Evolutionary conservation across 164 flowering plant species (phyloP).

Genomic region (Umbilicus rupestris): DNA sequence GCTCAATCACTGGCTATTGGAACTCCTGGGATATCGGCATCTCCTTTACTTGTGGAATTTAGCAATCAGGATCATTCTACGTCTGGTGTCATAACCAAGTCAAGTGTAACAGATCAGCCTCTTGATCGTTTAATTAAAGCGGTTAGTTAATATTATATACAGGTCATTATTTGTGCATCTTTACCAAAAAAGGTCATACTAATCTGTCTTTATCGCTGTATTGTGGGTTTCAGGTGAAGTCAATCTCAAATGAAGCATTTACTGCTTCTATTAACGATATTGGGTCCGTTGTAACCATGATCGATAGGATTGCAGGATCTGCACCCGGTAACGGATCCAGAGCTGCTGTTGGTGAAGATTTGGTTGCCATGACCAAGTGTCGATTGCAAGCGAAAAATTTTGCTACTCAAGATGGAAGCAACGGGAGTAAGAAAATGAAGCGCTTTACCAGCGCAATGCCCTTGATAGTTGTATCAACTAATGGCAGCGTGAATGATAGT

Average conservation of each 20-base stretch:
- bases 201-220: not conserved
- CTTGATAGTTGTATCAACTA: conserved; percentile 48
- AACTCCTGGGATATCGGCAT: conserved; percentile 94
- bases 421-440: conserved; percentile 68
- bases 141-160: conserved; percentile 32
- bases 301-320: conserved; percentile 81
- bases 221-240: conserved; percentile 49
- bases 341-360: conserved; percentile 96
- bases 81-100: conserved; percentile 34
- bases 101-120: conserved; percentile 59
- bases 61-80: conserved; percentile 49
- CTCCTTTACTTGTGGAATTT: conserved; percentile 78
- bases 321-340: conserved; percentile 94
- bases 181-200: not conserved
- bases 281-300: conserved; percentile 75
- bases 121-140: conserved; percentile 71
- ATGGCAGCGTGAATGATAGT: conserved; percentile 58
- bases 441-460: conserved; percentile 80
- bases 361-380: conserved; percentile 87
- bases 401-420: conserved; percentile 51
- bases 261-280: conserved; percentile 71
- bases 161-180: not conserved
- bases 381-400: conserved; percentile 78
- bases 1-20: conserved; percentile 75
- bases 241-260: conserved; percentile 54